Percentiles rank a stretch among this genome's conserved stretches.
Evolutionary conservation across 768 basidiomycete genomes (phyloP).

Genomic region (Lentinula sp.): DNA sequence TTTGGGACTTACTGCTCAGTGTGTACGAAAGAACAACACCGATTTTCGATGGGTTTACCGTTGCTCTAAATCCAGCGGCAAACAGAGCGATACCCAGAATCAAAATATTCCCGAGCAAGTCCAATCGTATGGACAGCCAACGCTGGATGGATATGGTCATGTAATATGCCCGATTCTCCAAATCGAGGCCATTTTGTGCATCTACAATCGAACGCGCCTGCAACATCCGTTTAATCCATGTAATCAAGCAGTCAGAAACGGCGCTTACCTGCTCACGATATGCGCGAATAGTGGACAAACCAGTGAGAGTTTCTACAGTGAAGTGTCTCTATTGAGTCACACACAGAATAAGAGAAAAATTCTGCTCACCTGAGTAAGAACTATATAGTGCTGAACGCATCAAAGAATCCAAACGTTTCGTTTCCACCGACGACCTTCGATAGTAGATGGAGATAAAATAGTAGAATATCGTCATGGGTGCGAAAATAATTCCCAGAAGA

Average conservation of each 20-base stretch:
- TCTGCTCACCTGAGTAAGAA: conserved; percentile 22
- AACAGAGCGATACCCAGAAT: conserved; percentile 45
- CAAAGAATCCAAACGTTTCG: conserved; percentile 33
- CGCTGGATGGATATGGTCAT: conserved; percentile 35
- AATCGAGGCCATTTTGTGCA: conserved; percentile 28
- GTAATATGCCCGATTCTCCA: conserved; percentile 35
- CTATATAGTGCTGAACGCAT: conserved; percentile 29
- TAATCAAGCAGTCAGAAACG: neutral
- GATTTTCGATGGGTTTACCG: conserved; percentile 37
- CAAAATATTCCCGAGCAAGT: conserved; percentile 37
- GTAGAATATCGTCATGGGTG: conserved; percentile 26
- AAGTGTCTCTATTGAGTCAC: neutral
- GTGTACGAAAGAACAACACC: conserved; percentile 51
- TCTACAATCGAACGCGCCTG: conserved; percentile 29
- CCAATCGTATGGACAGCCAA: conserved; percentile 19
- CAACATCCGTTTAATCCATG: neutral
- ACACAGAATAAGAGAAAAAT: neutral
- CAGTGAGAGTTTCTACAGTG: conserved; percentile 27
- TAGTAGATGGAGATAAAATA: conserved; percentile 30
- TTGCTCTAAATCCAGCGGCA: conserved; percentile 34
- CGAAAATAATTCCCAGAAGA: conserved; percentile 28
- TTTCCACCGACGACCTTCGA: conserved; percentile 29
- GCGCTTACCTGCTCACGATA: conserved; percentile 24
- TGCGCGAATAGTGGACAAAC: conserved; percentile 29
- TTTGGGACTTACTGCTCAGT: conserved; percentile 32